A percentile compares a stretch with the other conserved stretches of the same genome.
Conservation (phyloP, 257 asterid genomes). For the Capsicum baccatum region DNA sequence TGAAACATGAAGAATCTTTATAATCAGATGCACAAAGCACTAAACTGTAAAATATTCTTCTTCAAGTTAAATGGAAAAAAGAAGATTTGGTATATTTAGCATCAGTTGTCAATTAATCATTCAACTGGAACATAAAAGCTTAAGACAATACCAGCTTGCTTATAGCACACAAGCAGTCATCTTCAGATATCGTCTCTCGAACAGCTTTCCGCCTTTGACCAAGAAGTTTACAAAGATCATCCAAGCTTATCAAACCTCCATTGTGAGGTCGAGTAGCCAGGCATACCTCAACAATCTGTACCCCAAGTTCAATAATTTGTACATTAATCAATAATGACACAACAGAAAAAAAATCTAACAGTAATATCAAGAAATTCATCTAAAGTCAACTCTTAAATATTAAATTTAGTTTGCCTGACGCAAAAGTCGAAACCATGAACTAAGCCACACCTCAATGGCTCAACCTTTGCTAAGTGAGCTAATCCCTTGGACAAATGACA, state of each 20-base stretch:
- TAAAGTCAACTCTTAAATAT: too few species aligned
- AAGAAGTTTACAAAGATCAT: conserved; percentile 80
- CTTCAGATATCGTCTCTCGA: conserved; percentile 90
- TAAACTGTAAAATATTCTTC: background rate
- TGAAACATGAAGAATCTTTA: background rate
- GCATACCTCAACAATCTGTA: conserved; percentile 90
- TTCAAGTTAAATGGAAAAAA: background rate
- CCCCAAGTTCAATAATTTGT: conserved; percentile 44
- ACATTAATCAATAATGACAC: too few species aligned
- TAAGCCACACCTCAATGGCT: too few species aligned
- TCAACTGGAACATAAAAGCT: conserved; percentile 12
- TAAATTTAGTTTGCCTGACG: too few species aligned
- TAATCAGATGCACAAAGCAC: background rate
- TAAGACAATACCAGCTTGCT: conserved; percentile 72
- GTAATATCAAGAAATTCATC: too few species aligned
- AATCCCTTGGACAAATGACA: too few species aligned
- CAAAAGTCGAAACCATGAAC: too few species aligned
- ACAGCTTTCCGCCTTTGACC: conserved; percentile 79
- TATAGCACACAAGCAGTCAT: conserved; percentile 97
- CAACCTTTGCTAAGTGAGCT: too few species aligned
- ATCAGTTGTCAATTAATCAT: background rate
- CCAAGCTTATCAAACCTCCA: conserved; percentile 95
- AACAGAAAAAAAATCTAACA: too few species aligned
- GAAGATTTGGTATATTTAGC: background rate
- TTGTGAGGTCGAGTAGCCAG: conserved; percentile 84